Conservation (phyloP, 1,284 basidiomycete species). For the Golubevia sp. region DNA sequence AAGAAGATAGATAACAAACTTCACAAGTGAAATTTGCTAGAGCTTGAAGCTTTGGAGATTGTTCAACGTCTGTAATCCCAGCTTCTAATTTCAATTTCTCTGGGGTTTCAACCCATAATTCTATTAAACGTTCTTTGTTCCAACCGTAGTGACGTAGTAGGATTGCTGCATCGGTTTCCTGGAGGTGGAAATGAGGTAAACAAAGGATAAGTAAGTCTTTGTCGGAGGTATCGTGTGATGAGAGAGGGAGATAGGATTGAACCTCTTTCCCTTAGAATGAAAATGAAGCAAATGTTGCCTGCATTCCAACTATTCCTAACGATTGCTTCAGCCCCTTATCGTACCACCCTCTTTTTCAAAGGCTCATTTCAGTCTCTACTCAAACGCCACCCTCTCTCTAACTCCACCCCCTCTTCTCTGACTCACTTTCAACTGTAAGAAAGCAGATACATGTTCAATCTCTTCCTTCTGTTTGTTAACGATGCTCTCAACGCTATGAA, state of each 20-base stretch:
- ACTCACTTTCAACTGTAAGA: slow-evolving; percentile 49
- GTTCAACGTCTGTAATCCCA: slow-evolving; percentile 42
- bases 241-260: background rate
- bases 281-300: no score
- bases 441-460: slow-evolving; percentile 50
- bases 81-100: slow-evolving; percentile 50
- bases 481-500: slow-evolving; percentile 30
- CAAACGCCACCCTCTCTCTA: no score
- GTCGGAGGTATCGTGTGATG: slow-evolving; percentile 1
- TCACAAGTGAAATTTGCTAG: slow-evolving; percentile 49
- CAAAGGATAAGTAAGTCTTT: no score
- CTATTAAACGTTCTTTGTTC: slow-evolving; percentile 60
- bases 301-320: no score
- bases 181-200: slow-evolving; percentile 45
- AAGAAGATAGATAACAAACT: slow-evolving; percentile 44
- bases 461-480: slow-evolving; percentile 45
- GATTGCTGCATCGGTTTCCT: slow-evolving; percentile 52
- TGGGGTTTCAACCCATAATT: slow-evolving; percentile 53
- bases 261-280: background rate
- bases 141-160: slow-evolving; percentile 57
- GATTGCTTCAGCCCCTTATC: no score
- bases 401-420: no score
- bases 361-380: no score
- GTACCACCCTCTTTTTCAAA: no score
- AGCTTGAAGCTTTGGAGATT: slow-evolving; percentile 26